Base-by-base conservation (phyloP, 495 filamentous ascomycete species). In the Penicillium goetzii region DNA sequence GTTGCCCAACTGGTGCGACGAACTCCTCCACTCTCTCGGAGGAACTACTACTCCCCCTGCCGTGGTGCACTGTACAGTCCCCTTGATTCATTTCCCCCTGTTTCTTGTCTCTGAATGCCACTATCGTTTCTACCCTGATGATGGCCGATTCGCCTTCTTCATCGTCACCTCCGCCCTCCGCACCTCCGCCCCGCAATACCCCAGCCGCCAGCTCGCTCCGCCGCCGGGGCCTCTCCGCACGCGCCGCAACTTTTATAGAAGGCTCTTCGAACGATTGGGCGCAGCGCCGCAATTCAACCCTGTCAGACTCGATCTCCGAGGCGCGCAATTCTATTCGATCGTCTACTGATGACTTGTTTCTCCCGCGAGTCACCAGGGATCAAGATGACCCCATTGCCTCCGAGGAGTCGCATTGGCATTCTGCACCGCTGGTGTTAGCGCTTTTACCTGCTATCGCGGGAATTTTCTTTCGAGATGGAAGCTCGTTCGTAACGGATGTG, bases 381-480 rank as follows among this genome's bases (percentile, higher is more conserved):
- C 59, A 40, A 67, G 68, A 73, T 43, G 61, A 60, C 36, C 68
- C 71, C 38, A 14, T 64, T 17, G 51, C 68, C 33, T 64, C 69
- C 15, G 87, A 89, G 38, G 78, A 84, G 55, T 88, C 88, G 17
- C 76, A 84, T 69, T 95, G 90, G 87, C 86, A 94, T 65, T 90
- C 86, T 0, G 77, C 89, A 2, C 93, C 96, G 0, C 80, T 99
- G 40, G 86, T 85, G 0, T 87, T 97, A 65, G 93, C 91, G 2
- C 79, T 97, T 40, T 74, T 99, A 40, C 95, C 95, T 1, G 92
- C 93, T 0, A 64, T 96, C 17, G 94, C 86, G 0, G 95, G 93
- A 0, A 74, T 97, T 45, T 81, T 98, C 58, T 95, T 97, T 71
- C 82, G 88, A 52, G 90, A 96, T 77, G 95, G 95, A 4, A 87